A percentile compares a stretch with the other conserved stretches of the same genome.
phyloP scores from a whole-genome alignment of 1,284 basidiomycete genomes.

The Cystobasidium sp. region DNA sequence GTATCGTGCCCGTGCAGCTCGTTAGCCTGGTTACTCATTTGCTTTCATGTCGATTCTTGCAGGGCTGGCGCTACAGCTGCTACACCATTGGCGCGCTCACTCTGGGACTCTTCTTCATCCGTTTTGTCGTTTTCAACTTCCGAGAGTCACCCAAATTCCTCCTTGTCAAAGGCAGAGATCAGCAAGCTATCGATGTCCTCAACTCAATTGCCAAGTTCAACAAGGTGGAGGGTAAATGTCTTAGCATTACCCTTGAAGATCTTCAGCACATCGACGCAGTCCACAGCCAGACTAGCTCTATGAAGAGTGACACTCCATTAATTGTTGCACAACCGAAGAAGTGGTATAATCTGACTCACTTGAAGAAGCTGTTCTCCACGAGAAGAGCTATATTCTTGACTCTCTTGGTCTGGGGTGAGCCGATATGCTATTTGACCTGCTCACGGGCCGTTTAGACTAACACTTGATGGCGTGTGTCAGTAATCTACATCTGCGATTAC shows the following conservation, averaged over 20 bases:
- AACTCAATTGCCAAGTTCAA: constrained; percentile 73
- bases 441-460: too few relatives aligned
- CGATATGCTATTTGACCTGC: background rate
- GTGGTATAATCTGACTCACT: constrained; percentile 33
- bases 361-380: constrained; percentile 41
- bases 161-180: constrained; percentile 71
- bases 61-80: constrained; percentile 75
- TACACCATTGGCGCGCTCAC: constrained; percentile 61
- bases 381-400: constrained; percentile 19
- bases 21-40: background rate
- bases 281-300: constrained; percentile 19
- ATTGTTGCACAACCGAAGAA: constrained; percentile 23
- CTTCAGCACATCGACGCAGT: constrained; percentile 54
- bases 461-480: background rate
- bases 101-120: constrained; percentile 63
- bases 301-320: background rate
- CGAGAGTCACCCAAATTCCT: constrained; percentile 69
- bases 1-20: background rate
- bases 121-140: constrained; percentile 74
- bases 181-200: constrained; percentile 71
- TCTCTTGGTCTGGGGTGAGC: constrained; percentile 21
- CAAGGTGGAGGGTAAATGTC: constrained; percentile 58
- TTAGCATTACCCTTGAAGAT: constrained; percentile 62
- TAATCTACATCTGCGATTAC: constrained; percentile 50
- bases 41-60: constrained; percentile 25